Evolutionary conservation across 2,329 filamentous ascomycete genomes (phyloP), one percentile per base, ranked within the genome.

Genomic region (Cordyceps pruinosa): DNA sequence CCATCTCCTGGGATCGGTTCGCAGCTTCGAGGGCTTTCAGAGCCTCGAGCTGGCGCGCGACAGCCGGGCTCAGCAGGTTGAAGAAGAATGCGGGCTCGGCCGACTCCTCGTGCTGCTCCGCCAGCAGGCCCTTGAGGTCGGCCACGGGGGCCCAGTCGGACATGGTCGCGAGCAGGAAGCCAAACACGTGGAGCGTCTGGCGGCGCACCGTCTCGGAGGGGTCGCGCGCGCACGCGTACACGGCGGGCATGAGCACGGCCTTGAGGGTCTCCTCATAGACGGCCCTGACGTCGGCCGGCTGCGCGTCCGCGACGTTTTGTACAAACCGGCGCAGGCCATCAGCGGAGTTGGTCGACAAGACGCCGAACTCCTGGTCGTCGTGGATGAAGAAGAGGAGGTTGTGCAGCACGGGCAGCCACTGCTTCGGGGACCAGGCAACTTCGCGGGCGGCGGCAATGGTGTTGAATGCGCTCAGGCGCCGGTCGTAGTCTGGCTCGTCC

Each of bases 311-410:
- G 2, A 80, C 78, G 48, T 82, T 79, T 63, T 89, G 82, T 34
- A 96, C 79, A 66, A 97, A 94, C 52, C 86, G 82, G 64, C 88
- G 88, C 39, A 99, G 74, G 6, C 84, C 83, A 65, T 92, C 87
- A 0, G 91, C 89, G 7, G 94, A 90, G 68, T 93, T 97, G 2
- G 81, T 79, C 0, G 83, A 79, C 15, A 96, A 76, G 49, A 97
- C 89, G 46, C 90, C 89, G 61, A 95, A 86, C 69, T 99, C 94
- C 61, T 96, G 90, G 56, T 90, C 87, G 61, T 93, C 84, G 62
- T 85, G 86, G 62, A 97, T 86, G 67, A 88, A 94, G 72, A 87
- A 97, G 2, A 96, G 78, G 75, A 96, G 82, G 67, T 97, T 99
- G 73, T 92, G 88, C 12, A 97, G 74, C 21, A 99, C 72, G 6